Conservation (phyloP, 441 rosid species). For the Erysimum pusillum region DNA sequence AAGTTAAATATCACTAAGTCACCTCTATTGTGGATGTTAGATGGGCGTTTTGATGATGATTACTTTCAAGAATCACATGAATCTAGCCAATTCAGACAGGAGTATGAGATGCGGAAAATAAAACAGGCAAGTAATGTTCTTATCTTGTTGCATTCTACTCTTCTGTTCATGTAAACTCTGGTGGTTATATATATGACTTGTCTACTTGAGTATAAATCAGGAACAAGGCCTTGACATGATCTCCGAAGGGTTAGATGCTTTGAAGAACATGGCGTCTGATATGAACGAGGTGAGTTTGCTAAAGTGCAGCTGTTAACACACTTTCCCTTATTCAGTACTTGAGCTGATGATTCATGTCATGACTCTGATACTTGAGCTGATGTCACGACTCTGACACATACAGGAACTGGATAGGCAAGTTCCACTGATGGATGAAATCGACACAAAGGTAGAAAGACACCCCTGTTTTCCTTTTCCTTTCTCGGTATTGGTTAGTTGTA, state of each 20-base stretch:
- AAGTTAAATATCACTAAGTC: constrained; percentile 33
- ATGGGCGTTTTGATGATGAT: constrained; percentile 81
- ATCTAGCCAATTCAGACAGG: constrained; percentile 84
- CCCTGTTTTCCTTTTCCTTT: neutral
- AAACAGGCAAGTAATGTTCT: constrained; percentile 68
- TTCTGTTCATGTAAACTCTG: constrained; percentile 15
- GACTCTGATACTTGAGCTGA: constrained; percentile 36
- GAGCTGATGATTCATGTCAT: constrained; percentile 37
- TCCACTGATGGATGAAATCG: constrained; percentile 98
- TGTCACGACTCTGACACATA: constrained; percentile 34
- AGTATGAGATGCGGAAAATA: constrained; percentile 87
- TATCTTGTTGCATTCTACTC: constrained; percentile 25
- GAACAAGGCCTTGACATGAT: constrained; percentile 96
- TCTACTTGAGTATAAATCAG: constrained; percentile 49
- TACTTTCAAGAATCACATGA: constrained; percentile 83
- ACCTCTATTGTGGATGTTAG: constrained; percentile 46
- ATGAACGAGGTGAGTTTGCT: constrained; percentile 85
- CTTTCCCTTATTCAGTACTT: constrained; percentile 23
- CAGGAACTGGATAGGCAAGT: constrained; percentile 95
- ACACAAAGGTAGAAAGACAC: constrained; percentile 66
- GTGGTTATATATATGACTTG: constrained; percentile 27
- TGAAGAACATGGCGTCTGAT: constrained; percentile 93
- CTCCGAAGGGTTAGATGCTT: constrained; percentile 87
- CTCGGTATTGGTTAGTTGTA: constrained; percentile 29
- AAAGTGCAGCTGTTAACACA: constrained; percentile 13